A percentile compares a stretch with the other conserved stretches of the same genome.
phyloP scores from a whole-genome alignment of 2,329 filamentous ascomycete genomes.

The Dactylellina leptospora region DNA sequence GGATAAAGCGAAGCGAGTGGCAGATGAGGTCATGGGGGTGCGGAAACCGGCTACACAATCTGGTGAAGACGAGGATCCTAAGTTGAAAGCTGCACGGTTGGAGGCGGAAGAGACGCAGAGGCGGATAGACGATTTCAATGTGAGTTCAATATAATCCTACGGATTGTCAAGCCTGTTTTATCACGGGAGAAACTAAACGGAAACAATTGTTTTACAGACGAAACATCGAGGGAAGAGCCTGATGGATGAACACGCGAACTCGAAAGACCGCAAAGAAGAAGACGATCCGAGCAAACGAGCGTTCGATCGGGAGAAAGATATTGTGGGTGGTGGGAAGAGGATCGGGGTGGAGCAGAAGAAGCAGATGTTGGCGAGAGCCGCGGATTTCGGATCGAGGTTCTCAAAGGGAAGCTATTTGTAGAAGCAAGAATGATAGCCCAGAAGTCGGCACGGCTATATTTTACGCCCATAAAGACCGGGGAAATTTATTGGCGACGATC shows the following conservation, averaged over 20 bases:
- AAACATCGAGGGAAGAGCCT: slow-evolving; percentile 68
- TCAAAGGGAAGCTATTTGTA: slow-evolving; percentile 73
- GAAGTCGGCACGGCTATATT: background rate
- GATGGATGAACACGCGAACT: slow-evolving; percentile 68
- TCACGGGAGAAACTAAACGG: slow-evolving; percentile 52
- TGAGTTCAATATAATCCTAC: slow-evolving; percentile 60
- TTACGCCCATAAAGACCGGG: background rate
- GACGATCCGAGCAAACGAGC: slow-evolving; percentile 89
- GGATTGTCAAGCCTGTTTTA: slow-evolving; percentile 10
- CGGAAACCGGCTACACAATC: slow-evolving; percentile 58
- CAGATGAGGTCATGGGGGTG: slow-evolving; percentile 83
- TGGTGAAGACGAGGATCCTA: slow-evolving; percentile 49
- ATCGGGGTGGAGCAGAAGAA: slow-evolving; percentile 77
- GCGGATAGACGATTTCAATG: slow-evolving; percentile 69
- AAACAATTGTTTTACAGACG: slow-evolving; percentile 10
- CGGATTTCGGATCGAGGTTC: slow-evolving; percentile 83
- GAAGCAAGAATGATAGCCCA: slow-evolving; percentile 28
- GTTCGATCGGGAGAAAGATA: slow-evolving; percentile 94
- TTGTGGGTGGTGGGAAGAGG: slow-evolving; percentile 73
- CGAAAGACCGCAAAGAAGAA: slow-evolving; percentile 70
- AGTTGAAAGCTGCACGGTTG: slow-evolving; percentile 52
- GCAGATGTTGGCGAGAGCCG: slow-evolving; percentile 80
- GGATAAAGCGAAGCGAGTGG: slow-evolving; percentile 81
- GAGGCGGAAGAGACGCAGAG: slow-evolving; percentile 63
- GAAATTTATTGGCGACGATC: background rate